A percentile compares a stretch with the other conserved stretches of the same genome.
Conservation (phyloP, 768 basidiomycete genomes). For the Russula brevipes region DNA sequence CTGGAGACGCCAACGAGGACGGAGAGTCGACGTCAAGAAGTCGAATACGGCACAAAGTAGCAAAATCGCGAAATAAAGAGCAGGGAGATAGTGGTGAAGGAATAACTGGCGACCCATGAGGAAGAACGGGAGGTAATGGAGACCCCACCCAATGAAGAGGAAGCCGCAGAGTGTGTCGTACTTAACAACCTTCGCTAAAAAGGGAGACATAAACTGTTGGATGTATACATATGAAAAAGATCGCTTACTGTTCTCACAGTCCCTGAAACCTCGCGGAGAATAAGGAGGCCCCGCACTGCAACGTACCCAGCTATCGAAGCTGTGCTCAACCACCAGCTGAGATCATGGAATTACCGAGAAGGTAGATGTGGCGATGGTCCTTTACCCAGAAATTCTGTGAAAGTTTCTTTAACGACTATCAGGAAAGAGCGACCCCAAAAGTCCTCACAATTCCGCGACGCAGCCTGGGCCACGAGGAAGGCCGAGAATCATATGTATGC, state of each 20-base stretch:
- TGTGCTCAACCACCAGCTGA: constrained; percentile 93
- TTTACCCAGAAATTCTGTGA: constrained; percentile 98
- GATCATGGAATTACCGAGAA: constrained; percentile 89
- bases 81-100: constrained; percentile 97
- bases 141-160: constrained; percentile 83
- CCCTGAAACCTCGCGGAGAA: constrained; percentile 87
- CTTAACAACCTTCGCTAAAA: constrained; percentile 80
- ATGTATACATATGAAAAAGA: neutral
- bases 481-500: constrained; percentile 94
- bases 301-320: constrained; percentile 64
- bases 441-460: constrained; percentile 84
- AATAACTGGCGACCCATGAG: constrained; percentile 96
- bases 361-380: constrained; percentile 91
- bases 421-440: neutral
- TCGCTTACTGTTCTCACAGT: constrained; percentile 84
- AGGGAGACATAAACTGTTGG: neutral
- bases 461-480: constrained; percentile 84
- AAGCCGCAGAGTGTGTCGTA: constrained; percentile 90
- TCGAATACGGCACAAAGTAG: constrained; percentile 77
- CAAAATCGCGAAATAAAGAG: constrained; percentile 89
- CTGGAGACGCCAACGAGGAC: constrained; percentile 73
- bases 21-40: constrained; percentile 70
- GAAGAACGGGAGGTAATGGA: constrained; percentile 98
- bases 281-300: constrained; percentile 67
- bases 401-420: neutral